phyloP scores from a whole-genome alignment of 768 basidiomycete genomes.

The Suillus discolor region DNA sequence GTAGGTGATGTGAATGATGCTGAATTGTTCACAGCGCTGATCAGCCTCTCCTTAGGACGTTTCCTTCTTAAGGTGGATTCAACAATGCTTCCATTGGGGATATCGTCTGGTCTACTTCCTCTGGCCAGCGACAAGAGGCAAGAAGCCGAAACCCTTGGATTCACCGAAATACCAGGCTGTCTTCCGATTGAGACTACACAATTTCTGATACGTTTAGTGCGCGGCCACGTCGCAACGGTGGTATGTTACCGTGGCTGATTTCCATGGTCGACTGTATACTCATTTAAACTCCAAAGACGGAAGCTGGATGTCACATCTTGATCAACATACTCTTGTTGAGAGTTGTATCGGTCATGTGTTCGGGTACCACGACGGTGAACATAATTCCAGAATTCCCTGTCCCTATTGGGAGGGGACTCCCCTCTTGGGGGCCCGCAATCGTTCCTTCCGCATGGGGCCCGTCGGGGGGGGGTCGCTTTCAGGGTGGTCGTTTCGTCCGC shows the following conservation, averaged over 20 bases:
- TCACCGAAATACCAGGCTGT: neutral
- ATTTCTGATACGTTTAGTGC: neutral
- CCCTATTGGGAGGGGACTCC: no score
- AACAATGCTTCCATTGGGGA: neutral
- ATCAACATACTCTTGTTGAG: neutral
- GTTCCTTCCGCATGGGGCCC: no score
- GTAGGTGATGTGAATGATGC: neutral
- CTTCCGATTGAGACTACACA: constrained; percentile 2
- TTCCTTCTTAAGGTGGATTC: neutral
- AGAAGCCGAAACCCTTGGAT: constrained; percentile 8
- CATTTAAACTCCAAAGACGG: neutral
- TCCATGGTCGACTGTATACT: neutral
- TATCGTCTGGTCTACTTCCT: constrained; percentile 13
- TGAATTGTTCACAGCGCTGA: neutral
- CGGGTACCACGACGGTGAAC: constrained; percentile 11
- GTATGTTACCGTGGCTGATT: neutral
- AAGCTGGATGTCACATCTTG: neutral
- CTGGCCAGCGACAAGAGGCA: constrained; percentile 9
- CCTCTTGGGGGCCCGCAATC: no score
- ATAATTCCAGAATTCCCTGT: constrained; percentile 26
- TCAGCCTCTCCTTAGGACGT: neutral
- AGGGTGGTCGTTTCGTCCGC: no score
- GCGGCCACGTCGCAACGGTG: neutral
- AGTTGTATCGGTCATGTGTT: constrained; percentile 13
- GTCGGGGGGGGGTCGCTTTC: no score